Conservation (phyloP, 169 alveolate genomes). For the Cystoisospora suis region DNA sequence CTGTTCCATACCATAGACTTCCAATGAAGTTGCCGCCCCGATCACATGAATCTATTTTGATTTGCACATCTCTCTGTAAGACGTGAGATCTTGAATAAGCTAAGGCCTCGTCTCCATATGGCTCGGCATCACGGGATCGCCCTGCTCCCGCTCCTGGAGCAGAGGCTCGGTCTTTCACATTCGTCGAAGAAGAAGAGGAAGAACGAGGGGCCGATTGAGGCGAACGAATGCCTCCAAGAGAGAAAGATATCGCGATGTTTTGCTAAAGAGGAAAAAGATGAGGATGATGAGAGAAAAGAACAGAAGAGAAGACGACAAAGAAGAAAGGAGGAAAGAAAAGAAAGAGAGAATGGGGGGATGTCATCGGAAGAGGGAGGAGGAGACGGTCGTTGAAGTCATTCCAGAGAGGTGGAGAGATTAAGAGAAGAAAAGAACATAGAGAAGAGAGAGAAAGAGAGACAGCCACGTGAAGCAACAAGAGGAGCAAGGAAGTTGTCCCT, state of each 20-base stretch:
- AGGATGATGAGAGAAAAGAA: no score
- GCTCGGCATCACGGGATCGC: conserved; percentile 28
- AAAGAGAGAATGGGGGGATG: no score
- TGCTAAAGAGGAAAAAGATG: conserved; percentile 21
- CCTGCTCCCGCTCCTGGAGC: not conserved
- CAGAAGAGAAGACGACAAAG: not conserved
- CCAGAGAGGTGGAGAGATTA: no score
- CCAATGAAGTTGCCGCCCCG: conserved; percentile 58
- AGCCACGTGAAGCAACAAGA: no score
- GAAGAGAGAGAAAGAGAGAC: no score
- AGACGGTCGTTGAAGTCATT: no score
- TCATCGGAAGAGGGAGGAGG: no score
- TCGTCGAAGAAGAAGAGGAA: not conserved
- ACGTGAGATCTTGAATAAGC: conserved; percentile 4
- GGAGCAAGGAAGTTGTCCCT: not conserved
- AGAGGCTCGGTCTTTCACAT: not conserved
- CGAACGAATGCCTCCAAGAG: conserved; percentile 23
- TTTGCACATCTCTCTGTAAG: conserved; percentile 47
- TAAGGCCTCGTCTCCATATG: conserved; percentile 45
- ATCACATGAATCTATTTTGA: conserved; percentile 35
- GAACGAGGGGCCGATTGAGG: conserved; percentile 46
- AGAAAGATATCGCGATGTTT: conserved; percentile 31
- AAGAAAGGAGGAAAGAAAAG: no score
- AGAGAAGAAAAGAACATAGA: no score
- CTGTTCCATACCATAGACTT: not conserved